phyloP scores from a whole-genome alignment of 2,329 filamentous ascomycete species.

The Dactylellina leptospora region DNA sequence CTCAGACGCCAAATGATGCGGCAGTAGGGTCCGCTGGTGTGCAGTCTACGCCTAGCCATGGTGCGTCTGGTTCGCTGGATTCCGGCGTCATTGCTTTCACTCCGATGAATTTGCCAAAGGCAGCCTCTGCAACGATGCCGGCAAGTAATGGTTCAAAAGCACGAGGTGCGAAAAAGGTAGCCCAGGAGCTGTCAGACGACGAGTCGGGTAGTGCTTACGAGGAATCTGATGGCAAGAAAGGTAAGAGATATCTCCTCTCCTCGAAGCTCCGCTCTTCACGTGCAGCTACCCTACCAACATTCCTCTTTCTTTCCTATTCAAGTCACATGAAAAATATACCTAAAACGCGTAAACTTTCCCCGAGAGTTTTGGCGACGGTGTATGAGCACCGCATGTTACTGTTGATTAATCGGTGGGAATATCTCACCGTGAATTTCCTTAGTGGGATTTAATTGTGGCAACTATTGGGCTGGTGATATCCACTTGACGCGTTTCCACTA shows the following conservation, averaged over 20 bases:
- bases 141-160: slow-evolving; percentile 16
- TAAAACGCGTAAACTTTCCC: slow-evolving; percentile 17
- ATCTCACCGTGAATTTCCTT: background rate
- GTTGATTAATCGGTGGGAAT: background rate
- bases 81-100: slow-evolving; percentile 22
- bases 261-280: background rate
- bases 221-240: slow-evolving; percentile 5
- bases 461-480: slow-evolving; percentile 8
- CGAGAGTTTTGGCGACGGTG: background rate
- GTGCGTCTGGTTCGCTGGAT: slow-evolving; percentile 14
- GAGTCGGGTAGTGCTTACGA: slow-evolving; percentile 16
- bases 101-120: slow-evolving; percentile 33
- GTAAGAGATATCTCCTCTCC: slow-evolving; percentile 15
- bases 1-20: slow-evolving; percentile 31
- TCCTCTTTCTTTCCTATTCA: background rate
- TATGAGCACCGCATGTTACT: background rate
- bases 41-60: slow-evolving; percentile 7
- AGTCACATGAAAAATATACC: background rate
- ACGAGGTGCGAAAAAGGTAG: slow-evolving; percentile 7
- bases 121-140: background rate
- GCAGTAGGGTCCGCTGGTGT: slow-evolving; percentile 3
- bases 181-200: slow-evolving; percentile 28
- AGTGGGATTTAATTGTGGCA: slow-evolving; percentile 8
- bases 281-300: slow-evolving; percentile 7
- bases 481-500: slow-evolving; percentile 28